phyloP scores from a whole-genome alignment of 2,329 filamentous ascomycete species.

The Aspergillus ruber region DNA sequence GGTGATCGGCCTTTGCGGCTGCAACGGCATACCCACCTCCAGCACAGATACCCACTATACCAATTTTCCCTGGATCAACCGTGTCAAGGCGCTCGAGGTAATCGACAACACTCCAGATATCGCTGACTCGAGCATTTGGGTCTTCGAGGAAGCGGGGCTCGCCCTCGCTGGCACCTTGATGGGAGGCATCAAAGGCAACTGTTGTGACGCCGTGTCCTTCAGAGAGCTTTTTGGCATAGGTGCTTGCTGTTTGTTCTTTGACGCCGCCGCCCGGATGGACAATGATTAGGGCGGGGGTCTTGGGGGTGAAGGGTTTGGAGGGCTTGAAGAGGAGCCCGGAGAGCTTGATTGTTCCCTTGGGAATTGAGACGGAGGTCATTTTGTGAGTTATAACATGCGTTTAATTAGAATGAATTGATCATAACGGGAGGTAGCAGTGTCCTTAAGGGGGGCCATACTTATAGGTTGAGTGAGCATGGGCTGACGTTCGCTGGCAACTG shows the following conservation, averaged over 20 bases:
- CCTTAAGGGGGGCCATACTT: no score
- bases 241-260: conserved; percentile 18
- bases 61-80: conserved; percentile 16
- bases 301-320: not conserved
- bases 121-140: conserved; percentile 17
- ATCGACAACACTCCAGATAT: conserved; percentile 16
- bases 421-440: no score
- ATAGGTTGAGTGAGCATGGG: no score
- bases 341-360: not conserved
- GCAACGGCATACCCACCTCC: conserved; percentile 16
- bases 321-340: not conserved
- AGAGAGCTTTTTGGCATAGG: conserved; percentile 14
- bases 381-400: not conserved
- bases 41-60: conserved; percentile 18
- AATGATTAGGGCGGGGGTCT: conserved; percentile 11
- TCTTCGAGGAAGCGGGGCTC: conserved; percentile 17
- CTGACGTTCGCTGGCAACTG: no score
- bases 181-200: conserved; percentile 17
- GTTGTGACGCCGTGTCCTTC: conserved; percentile 9
- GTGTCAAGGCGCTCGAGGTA: conserved; percentile 15
- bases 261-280: conserved; percentile 16
- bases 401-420: no score
- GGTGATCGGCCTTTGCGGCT: conserved; percentile 16
- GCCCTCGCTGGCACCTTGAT: conserved; percentile 18
- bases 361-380: not conserved